Percentiles rank a stretch among this genome's conserved stretches.
These are phyloP conservation scores for Rosa multiflora DNA, from an alignment of 306 rosid genomes.

Conservation along the genomic window DNA sequence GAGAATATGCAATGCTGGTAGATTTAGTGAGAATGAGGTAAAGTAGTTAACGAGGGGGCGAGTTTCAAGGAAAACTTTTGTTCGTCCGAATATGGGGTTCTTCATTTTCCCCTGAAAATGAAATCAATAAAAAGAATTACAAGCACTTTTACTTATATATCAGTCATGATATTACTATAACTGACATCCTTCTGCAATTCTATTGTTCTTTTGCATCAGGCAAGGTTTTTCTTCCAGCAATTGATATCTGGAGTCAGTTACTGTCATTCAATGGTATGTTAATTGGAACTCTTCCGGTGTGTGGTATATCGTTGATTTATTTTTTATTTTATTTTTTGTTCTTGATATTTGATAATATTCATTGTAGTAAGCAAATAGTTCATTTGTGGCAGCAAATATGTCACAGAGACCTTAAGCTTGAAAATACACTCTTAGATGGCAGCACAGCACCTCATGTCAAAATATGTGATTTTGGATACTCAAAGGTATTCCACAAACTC, in stretches of 20 bases:
- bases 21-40: slow-evolving; percentile 90
- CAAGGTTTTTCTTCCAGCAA: slow-evolving; percentile 93
- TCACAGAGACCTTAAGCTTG: slow-evolving; percentile 91
- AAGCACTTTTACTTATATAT: background rate
- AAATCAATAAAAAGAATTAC: background rate
- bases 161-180: background rate
- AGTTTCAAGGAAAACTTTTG: background rate
- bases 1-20: slow-evolving; percentile 71
- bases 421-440: slow-evolving; percentile 79
- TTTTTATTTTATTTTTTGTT: background rate
- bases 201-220: slow-evolving; percentile 50
- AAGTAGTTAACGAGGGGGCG: background rate
- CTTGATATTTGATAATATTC: slow-evolving; percentile 5
- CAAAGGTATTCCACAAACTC: slow-evolving; percentile 56
- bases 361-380: slow-evolving; percentile 18
- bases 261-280: slow-evolving; percentile 81
- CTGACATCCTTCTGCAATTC: background rate
- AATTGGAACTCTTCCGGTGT: slow-evolving; percentile 2
- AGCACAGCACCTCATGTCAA: slow-evolving; percentile 72
- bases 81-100: background rate
- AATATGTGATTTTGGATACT: slow-evolving; percentile 87
- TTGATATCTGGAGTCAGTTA: slow-evolving; percentile 85
- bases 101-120: background rate
- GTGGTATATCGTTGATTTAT: background rate
- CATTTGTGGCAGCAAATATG: slow-evolving; percentile 66